Evolutionary conservation across 768 basidiomycete species (phyloP), one percentile per base, ranked within the genome.

Genomic region (Boletus subparvulus): DNA sequence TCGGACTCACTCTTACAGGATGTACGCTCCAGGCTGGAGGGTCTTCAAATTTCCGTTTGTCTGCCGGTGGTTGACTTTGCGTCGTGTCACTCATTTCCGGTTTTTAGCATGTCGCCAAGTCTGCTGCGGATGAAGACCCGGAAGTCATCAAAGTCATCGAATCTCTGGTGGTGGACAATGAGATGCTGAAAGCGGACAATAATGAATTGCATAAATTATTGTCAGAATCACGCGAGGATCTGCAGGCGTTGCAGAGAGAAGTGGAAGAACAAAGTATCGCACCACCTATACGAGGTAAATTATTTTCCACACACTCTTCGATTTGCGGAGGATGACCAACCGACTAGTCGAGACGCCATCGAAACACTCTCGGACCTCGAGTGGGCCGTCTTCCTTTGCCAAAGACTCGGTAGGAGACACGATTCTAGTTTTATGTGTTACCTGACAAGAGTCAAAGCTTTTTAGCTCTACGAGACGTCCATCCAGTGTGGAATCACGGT

Each of bases 111-210:
- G 56, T 76, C 19, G 72, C 75, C 26, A 66, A 21, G 21, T 21
- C 78, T 35, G 26, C 59, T 21, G 52, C 63, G 19, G 61, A 65
- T 12, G 83, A 84, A 47, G 78, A 86, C 51, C 70, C 80, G 16
- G 88, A 90, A 63, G 73, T 91, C 17, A 84, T 79, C 35, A 75
- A 78, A 52, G 84, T 94, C 13, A 74, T 97, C 14, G 92, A 93
- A 68, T 84, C 87, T n/a, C 77, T 96, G 32, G 92, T 94, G 9
- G 83, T 85, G 35, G 90, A 92, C 64, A 96, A 94, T 63, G 90
- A 94, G 61, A 78, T 79, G 26, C 74, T 95, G 50, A 91, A 90
- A 70, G 84, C 83, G 19, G 92, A 93, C 64, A 92, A 90, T 56
- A 79, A 82, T 8, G 92, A 96, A 65, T 73, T 96, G 47, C 87